Percentiles rank a stretch among this genome's conserved stretches.
phyloP scores from a whole-genome alignment of 257 asterid species.

The Coffea canephora region DNA sequence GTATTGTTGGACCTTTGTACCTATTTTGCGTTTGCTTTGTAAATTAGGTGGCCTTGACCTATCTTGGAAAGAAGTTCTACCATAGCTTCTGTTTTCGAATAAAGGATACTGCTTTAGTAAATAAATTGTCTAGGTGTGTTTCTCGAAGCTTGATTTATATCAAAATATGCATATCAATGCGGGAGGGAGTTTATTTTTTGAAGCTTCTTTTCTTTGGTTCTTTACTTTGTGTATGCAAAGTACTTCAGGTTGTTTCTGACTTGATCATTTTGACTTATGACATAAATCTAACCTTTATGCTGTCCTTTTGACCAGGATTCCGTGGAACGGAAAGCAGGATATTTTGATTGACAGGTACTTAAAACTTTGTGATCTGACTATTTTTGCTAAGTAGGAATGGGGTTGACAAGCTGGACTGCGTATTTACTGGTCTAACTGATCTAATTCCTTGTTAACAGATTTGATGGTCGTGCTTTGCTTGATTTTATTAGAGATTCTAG shows the following conservation, averaged over 20 bases:
- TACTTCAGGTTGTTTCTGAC: neutral
- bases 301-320: conserved; percentile 63
- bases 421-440: conserved; percentile 10
- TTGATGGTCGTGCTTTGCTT: conserved; percentile 98
- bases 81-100: too few relatives aligned
- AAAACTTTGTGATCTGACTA: neutral
- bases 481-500: conserved; percentile 87
- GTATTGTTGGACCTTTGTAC: too few relatives aligned
- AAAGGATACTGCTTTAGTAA: too few relatives aligned
- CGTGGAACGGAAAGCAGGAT: conserved; percentile 99
- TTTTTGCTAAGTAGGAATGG: neutral
- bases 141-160: neutral
- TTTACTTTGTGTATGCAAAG: neutral
- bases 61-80: too few relatives aligned
- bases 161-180: too few relatives aligned
- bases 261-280: neutral
- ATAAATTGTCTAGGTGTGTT: neutral
- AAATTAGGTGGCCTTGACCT: too few relatives aligned
- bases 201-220: neutral
- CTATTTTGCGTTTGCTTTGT: too few relatives aligned
- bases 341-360: conserved; percentile 82
- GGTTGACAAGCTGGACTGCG: neutral
- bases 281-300: conserved; percentile 16
- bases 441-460: conserved; percentile 47
- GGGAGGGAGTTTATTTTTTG: neutral